Percentiles rank a stretch among this genome's conserved stretches.
Evolutionary conservation across 2,329 filamentous ascomycete genomes (phyloP).

Genomic region (Penicillium frequentans): DNA sequence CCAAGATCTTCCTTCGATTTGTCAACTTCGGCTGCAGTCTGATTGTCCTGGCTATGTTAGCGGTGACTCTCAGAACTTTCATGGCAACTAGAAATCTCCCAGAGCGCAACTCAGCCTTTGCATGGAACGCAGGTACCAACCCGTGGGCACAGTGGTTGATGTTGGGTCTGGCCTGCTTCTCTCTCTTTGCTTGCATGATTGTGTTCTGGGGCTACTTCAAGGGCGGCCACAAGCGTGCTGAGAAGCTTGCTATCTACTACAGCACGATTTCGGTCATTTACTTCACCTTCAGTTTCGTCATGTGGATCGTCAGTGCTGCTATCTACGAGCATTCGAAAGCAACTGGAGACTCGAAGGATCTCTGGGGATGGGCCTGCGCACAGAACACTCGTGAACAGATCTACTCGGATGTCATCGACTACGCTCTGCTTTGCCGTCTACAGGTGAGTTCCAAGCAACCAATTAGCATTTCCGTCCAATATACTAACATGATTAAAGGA

Average conservation of each 20-base stretch:
- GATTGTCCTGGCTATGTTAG: constrained; percentile 88
- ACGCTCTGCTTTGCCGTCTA: constrained; percentile 86
- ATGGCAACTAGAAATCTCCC: constrained; percentile 77
- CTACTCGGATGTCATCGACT: constrained; percentile 79
- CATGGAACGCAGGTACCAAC: constrained; percentile 79
- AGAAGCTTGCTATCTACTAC: constrained; percentile 94
- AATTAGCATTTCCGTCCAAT: background rate
- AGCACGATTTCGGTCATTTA: constrained; percentile 89
- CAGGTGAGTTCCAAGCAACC: constrained; percentile 55
- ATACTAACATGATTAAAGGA: constrained; percentile 52
- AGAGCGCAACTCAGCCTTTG: constrained; percentile 73
- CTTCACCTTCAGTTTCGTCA: constrained; percentile 88
- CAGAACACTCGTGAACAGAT: constrained; percentile 78
- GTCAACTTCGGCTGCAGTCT: constrained; percentile 97
- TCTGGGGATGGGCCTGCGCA: constrained; percentile 98
- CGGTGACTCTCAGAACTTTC: constrained; percentile 88
- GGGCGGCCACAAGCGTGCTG: constrained; percentile 82
- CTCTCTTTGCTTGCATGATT: constrained; percentile 72
- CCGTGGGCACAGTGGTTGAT: constrained; percentile 89
- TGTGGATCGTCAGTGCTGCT: constrained; percentile 87
- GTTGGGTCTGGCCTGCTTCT: constrained; percentile 75
- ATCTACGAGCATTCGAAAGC: constrained; percentile 77
- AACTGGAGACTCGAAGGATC: constrained; percentile 74
- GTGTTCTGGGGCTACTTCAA: constrained; percentile 86
- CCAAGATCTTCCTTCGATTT: constrained; percentile 90